Base-by-base conservation (phyloP, 768 basidiomycete genomes). In the Auriscalpium microsporum region DNA sequence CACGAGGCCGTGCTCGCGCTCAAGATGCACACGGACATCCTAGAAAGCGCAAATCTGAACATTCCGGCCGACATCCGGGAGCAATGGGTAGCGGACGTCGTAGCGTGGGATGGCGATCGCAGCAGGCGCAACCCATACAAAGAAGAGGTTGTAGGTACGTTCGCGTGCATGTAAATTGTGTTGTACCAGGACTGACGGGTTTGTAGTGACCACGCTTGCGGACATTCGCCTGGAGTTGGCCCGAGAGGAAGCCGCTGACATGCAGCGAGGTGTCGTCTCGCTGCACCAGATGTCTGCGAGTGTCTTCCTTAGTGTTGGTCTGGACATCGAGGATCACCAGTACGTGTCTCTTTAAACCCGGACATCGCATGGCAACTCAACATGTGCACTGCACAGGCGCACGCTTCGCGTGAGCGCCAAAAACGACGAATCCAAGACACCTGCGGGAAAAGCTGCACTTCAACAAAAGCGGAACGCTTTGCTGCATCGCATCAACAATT, bases 381-480 rank as follows among this genome's bases (percentile, higher is more conserved):
- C 11, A n/a, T n/a, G n/a, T n/a, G 13, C 19, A 23, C 4, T 17
- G 7, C 7, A 47, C 46, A 47, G 46, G 21, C 7, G 46, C 13
- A 14, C 13, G 13, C 17, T 48, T 9, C 46, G 16, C 11, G n/a
- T 13, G 33, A 48, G 33, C 8, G 21, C 19, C 9, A 28, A 28
- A 13, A 19, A 23, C 46, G 13, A 48, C 2, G n/a, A 4, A 1
- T 4, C 28, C 1, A 35, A 50, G 8, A 54, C 42, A 2, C 33
- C 34, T 3, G 46, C 8, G 51, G 51, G 51, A 47, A 57, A 42
- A 13, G 44, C 38, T 14, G n/a, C 23, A 13, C n/a, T 57, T 8
- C 56, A 57, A 38, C 34, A 57, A 9, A 47, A 40, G 42, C 42
- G 53, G 10, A 54, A 47, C 19, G 38, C 46, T 6, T 47, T 57